Evolutionary conservation across 2,329 filamentous ascomycete species (phyloP), one percentile per base, ranked within the genome.

Genomic region (Amesomyces nigricolor): DNA sequence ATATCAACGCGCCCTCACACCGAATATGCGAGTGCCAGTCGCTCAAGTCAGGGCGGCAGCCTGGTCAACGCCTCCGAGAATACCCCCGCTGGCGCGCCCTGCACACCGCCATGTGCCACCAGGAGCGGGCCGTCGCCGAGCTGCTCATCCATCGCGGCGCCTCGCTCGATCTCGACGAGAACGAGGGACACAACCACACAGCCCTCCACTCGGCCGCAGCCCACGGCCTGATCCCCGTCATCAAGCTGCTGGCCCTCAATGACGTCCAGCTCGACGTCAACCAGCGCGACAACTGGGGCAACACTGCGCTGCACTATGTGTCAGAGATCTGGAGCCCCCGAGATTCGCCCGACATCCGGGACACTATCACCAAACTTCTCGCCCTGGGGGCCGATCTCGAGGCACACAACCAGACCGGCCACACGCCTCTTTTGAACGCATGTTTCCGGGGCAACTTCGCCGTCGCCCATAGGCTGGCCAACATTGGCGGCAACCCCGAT

Each of bases 1-100:
- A 80, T 59, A 74, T 78, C 14, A 79, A 81, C 57, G 65, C 75
- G 17, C 53, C 53, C 1, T 61, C 59, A 5, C 60, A 55, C 44
- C 50, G 53, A 4, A 55, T 62, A 13, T 63, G 62, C 58, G 61
- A 60, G 1, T 63, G 58, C 49, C 60, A 61, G 48, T 56, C 59
- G 13, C 50, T 61, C 37, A 63, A 62, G 40, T 47, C 48, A 7
- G 54, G 53, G 2, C 26, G 59, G 7, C 57, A 52, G 14, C 51
- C 51, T 39, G 39, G 47, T n/a, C 55, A 51, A n/a, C 52, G 57
- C 19, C 38, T 43, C 14, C 26, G 48, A 19, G 60, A 61, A 26
- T 62, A 54, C 52, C 63, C 62, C 2, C 52, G 54, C 22, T 66
- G 62, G 62, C 59, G 59, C 8, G 53, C 62, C 11, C 52, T 66